A percentile compares a stretch with the other conserved stretches of the same genome.
Conservation (phyloP, 2,329 filamentous ascomycete species). For the Aureobasidium sp. region DNA sequence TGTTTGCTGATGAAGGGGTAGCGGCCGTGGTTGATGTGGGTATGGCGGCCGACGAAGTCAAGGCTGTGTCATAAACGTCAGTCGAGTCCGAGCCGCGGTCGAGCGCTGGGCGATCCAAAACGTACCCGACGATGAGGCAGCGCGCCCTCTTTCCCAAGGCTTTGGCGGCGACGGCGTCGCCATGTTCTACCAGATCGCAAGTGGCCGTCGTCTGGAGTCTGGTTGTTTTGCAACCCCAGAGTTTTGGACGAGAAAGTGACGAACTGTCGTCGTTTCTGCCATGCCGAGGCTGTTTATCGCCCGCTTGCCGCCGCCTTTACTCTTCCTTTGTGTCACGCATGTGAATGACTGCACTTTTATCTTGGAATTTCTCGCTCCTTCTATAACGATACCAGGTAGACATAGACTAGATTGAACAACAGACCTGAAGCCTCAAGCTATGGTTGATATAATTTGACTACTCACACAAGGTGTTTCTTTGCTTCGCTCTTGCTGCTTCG, state of each 20-base stretch:
- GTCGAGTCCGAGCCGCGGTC: neutral
- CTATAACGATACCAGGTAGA: too few species aligned
- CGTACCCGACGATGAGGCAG: conserved; percentile 34
- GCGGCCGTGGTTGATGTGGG: conserved; percentile 19
- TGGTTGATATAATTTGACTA: neutral
- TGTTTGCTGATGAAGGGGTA: conserved; percentile 35
- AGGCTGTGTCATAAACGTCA: neutral
- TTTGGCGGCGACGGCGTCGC: conserved; percentile 70
- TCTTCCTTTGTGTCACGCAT: neutral
- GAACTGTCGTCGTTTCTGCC: neutral
- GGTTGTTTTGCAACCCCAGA: neutral
- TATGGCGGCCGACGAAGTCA: conserved; percentile 8
- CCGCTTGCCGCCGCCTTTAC: conserved; percentile 3
- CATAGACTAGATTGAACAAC: neutral
- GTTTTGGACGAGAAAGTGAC: conserved; percentile 8
- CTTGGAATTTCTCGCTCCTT: neutral
- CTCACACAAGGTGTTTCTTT: neutral
- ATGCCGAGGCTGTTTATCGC: conserved; percentile 6
- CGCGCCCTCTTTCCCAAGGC: conserved; percentile 84
- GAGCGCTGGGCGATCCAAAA: neutral
- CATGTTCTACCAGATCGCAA: conserved; percentile 5
- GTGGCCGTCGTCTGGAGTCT: neutral
- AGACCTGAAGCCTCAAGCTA: neutral
- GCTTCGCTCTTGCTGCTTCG: neutral
- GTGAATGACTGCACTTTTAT: neutral